Evolutionary conservation across 164 flowering plant species (phyloP), one percentile per base, ranked within the genome.

Genomic region (Sedum album): DNA sequence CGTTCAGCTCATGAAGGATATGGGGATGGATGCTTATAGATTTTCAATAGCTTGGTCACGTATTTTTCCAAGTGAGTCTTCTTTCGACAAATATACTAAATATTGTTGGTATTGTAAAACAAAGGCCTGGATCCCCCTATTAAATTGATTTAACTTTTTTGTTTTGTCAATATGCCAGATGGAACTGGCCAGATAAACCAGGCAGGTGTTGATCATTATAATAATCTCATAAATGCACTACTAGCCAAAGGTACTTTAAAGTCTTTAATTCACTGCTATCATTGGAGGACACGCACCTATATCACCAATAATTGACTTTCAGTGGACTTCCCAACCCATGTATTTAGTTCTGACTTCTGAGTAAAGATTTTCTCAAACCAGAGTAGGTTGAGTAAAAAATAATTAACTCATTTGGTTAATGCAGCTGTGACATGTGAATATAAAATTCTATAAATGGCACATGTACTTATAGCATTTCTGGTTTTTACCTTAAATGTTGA

Each of bases 21-120:
- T 90, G 94, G 92, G 94, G 61, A 80, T 85, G 91, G 93, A 88
- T 70, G 93, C 96, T 7, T 90, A 85, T 68, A 77, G 96, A 49
- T 83, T 90, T 57, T 90, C 96, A 2, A 90, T 90, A 11, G 79
- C 93, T 10, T 90, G 96, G 96, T 80, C 93, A 65, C 82, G 96
- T n/a, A 86, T 90, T 72, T 90, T 75, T 46, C 96, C 90, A 0
- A 81, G 96, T 88, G 80, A 80, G 75, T 38, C 28, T 66, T 42
- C 48, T 57, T 9, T 18, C 21, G 31, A 51, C 4, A 33, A 23
- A 18, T 23, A 23, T 28, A 30, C 15, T 55, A 15, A 23, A 5
- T 21, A 23, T 21, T 53, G 25, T 53, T 25, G 11, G 33, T 20
- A 20, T 23, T 57, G 0, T 10, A 0, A 28, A 57, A 30, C 62